Base-by-base conservation (phyloP, 2,329 filamentous ascomycete species). In the Colletotrichum tropicale region DNA sequence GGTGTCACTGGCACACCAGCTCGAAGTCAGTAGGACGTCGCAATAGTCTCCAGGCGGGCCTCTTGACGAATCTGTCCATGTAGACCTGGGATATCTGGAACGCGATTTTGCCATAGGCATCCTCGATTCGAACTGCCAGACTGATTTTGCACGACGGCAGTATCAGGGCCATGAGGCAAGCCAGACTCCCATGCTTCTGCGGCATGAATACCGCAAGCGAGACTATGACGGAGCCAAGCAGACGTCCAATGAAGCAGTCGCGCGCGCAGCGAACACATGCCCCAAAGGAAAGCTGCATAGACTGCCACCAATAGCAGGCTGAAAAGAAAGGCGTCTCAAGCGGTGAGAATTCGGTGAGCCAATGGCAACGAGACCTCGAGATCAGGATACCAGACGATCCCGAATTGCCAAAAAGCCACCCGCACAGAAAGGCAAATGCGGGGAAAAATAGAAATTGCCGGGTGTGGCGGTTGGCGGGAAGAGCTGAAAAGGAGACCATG, bases 1-100 rank as follows among this genome's bases (percentile, higher is more conserved):
- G 62, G 73, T 73, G 73, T 75, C 70, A 36, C 73, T 68, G 69
- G 73, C 69, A 67, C 73, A 58, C 73, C 73, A 60, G 69, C 62
- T 72, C 69, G 58, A 60, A 56, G 69, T 75, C 73, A 75, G 73
- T 72, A 55, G 65, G 64, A 75, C 56, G 38, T 72, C 73, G 73
- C 30, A 75, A 64, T 72, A 75, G 43, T 43, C 43, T 67, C 58
- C 62, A 38, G 38, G 55, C 69, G 62, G 69, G 69, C 58, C 43
- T 67, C 73, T 73, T 38, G 56, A 75, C 38, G 32, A 56, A 56
- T 62, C 38, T 67, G 68, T 43, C 60, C 68, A 38, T 34, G 30
- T 32, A 65, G 38, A 66, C 52, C 15, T 43, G 55, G 62, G 13
- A 16, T n/a, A 38, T 30, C 13, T 26, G 26, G 13, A 36, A 68